phyloP scores from a whole-genome alignment of 345 rosid genomes.

The Firmiana major region DNA sequence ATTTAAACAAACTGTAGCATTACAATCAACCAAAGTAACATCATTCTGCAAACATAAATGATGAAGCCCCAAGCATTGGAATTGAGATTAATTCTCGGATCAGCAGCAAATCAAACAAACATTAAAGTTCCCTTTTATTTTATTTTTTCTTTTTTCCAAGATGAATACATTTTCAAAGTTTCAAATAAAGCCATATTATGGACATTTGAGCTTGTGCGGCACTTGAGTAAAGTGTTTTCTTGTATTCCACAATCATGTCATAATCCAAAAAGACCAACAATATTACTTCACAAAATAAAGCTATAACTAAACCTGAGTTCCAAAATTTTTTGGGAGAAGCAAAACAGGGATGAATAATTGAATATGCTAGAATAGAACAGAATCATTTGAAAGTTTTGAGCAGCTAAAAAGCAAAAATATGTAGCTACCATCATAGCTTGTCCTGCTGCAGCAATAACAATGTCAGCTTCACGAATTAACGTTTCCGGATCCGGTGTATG shows the following conservation, averaged over 20 bases:
- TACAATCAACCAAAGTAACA: background rate
- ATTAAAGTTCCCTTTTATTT: background rate
- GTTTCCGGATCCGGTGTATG: conserved; percentile 59
- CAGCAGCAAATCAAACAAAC: background rate
- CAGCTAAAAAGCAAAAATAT: background rate
- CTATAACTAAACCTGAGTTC: background rate
- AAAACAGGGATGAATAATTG: background rate
- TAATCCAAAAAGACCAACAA: background rate
- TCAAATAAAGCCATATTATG: background rate
- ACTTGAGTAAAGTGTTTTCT: background rate
- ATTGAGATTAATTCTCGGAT: background rate
- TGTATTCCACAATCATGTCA: background rate
- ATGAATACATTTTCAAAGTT: background rate
- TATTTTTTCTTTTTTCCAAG: background rate
- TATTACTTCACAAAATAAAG: background rate
- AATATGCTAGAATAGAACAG: background rate
- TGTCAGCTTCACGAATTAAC: conserved; percentile 79
- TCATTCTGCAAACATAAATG: background rate
- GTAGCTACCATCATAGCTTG: conserved; percentile 77
- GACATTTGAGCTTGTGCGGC: background rate
- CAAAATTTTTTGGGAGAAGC: background rate
- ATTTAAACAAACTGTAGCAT: background rate
- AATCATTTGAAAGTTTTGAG: background rate
- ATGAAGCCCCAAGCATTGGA: background rate
- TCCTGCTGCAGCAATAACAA: conserved; percentile 89